Evolutionary conservation across 495 filamentous ascomycete species (phyloP).

Genomic region (Polyplosphaeria fusca): DNA sequence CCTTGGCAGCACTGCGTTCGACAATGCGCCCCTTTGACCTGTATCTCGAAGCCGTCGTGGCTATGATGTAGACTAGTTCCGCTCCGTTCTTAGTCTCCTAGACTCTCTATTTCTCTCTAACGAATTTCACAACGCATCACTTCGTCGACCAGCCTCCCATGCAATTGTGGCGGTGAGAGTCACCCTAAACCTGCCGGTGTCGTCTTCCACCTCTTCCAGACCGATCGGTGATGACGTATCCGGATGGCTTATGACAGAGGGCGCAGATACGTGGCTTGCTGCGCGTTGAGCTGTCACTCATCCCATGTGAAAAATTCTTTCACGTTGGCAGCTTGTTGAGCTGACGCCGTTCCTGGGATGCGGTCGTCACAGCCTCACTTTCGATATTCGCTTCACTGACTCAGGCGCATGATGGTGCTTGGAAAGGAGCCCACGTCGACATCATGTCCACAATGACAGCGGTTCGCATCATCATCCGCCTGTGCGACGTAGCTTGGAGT

Average conservation of each 20-base stretch:
- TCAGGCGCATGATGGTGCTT: constrained; percentile 5
- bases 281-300: constrained; percentile 22
- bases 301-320: neutral
- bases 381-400: neutral
- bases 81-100: neutral
- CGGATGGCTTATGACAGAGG: neutral
- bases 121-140: neutral
- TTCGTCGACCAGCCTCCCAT: constrained; percentile 6
- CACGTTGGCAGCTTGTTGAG: constrained; percentile 1
- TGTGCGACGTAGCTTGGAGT: neutral
- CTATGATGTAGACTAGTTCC: constrained; percentile 20
- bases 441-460: neutral
- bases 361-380: constrained; percentile 15
- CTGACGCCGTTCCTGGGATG: neutral
- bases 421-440: neutral
- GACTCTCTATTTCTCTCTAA: constrained; percentile 10
- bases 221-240: constrained; percentile 8
- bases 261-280: constrained; percentile 13
- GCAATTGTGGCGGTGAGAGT: constrained; percentile 15
- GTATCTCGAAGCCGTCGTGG: constrained; percentile 9
- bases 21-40: neutral
- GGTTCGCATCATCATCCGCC: neutral
- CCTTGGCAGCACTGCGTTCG: neutral
- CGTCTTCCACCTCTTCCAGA: neutral
- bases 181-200: neutral